phyloP scores from a whole-genome alignment of 257 asterid genomes.

The Solanum paucissectum region DNA sequence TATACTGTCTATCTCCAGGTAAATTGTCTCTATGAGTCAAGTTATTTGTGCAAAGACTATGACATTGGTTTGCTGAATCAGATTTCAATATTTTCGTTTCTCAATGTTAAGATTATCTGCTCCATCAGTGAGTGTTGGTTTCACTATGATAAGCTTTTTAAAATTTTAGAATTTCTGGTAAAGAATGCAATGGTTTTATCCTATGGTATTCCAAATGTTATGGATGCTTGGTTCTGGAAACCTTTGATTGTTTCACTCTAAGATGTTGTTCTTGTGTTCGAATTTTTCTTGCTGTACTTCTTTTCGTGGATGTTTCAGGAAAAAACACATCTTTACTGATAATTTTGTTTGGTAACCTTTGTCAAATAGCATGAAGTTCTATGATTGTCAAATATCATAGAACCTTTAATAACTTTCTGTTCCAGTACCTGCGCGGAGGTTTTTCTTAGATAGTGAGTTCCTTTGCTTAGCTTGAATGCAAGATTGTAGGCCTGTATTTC shows the following conservation, averaged over 20 bases:
- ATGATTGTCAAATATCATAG: background rate
- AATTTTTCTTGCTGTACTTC: no score
- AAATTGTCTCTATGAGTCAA: no score
- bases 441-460: slow-evolving; percentile 28
- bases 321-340: no score
- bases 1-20: background rate
- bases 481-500: slow-evolving; percentile 58
- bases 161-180: background rate
- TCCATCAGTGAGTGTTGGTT: background rate
- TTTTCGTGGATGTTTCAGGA: no score
- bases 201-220: no score
- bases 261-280: no score
- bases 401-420: background rate
- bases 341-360: no score
- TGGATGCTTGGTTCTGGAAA: no score
- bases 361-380: background rate
- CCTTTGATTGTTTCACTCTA: no score
- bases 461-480: slow-evolving; percentile 57
- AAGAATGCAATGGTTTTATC: background rate
- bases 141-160: background rate
- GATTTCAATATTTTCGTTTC: background rate
- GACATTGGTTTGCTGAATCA: background rate
- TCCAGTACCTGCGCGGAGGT: background rate
- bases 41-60: background rate
- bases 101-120: background rate